Evolutionary conservation across 306 rosid species (phyloP).

Genomic region (Sophora flavescens): DNA sequence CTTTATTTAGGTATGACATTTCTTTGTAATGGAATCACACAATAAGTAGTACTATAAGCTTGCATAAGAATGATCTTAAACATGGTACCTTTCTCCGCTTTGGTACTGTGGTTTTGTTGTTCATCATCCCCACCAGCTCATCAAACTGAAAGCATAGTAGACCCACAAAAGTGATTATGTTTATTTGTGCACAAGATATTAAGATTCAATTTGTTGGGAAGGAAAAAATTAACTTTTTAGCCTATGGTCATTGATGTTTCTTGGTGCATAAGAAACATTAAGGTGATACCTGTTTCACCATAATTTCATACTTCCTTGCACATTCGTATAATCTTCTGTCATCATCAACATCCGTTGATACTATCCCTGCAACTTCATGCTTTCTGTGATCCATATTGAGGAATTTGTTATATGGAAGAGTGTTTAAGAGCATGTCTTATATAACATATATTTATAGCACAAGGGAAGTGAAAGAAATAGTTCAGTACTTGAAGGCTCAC

Average conservation of each 20-base stretch:
- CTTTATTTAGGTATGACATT: not conserved
- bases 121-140: constrained; percentile 34
- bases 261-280: constrained; percentile 8
- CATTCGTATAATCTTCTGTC: constrained; percentile 43
- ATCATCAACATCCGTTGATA: constrained; percentile 37
- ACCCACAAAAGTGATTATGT: not conserved
- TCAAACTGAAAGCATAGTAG: constrained; percentile 49
- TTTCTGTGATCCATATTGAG: constrained; percentile 43
- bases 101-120: not conserved
- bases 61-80: not conserved
- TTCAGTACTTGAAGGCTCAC: not conserved
- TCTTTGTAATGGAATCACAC: not conserved
- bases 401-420: not conserved
- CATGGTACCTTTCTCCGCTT: constrained; percentile 36
- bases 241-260: not conserved
- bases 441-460: not conserved
- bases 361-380: not conserved
- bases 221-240: not conserved
- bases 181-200: not conserved
- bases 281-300: constrained; percentile 48
- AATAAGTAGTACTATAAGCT: not conserved
- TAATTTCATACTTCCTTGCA: constrained; percentile 46
- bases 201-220: not conserved
- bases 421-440: not conserved
- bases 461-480: not conserved